Percentiles rank a stretch among this genome's conserved stretches.
These are phyloP conservation scores for Solanum phureja DNA, from an alignment of 257 asterid species.

Conservation along the genomic window DNA sequence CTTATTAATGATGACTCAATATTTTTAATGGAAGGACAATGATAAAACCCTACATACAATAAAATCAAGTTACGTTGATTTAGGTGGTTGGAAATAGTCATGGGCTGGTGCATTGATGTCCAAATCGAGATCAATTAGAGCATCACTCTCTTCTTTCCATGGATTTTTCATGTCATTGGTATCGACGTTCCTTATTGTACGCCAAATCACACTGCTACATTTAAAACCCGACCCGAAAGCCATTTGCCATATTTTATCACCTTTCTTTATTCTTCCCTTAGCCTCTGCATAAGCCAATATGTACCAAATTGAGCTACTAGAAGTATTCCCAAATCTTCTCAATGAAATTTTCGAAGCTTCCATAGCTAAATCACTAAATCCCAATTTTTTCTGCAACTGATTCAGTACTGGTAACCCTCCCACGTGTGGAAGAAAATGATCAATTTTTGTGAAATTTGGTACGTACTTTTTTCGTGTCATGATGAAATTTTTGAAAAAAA, in stretches of 20 bases:
- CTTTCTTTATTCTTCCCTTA: not conserved
- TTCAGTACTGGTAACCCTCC: conserved; percentile 38
- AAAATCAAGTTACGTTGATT: not conserved
- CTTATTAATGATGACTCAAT: not conserved
- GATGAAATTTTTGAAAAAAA: conserved; percentile 12
- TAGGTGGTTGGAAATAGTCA: not conserved
- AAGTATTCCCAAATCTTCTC: conserved; percentile 39
- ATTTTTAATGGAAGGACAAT: not conserved
- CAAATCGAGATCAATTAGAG: not conserved
- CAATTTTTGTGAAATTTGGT: conserved; percentile 32
- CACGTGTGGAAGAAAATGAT: conserved; percentile 38
- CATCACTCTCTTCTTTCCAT: not conserved
- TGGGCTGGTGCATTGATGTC: not conserved
- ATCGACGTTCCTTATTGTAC: not conserved
- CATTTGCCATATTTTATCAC: not conserved
- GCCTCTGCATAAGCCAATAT: not conserved
- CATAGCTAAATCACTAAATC: conserved; percentile 15
- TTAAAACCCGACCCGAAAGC: not conserved
- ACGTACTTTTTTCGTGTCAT: conserved; percentile 18
- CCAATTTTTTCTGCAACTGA: conserved; percentile 27
- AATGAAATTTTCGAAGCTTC: conserved; percentile 35
- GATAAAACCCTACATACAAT: not conserved
- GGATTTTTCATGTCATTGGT: not conserved
- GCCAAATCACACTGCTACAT: not conserved
- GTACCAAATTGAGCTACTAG: conserved; percentile 22